Evolutionary conservation across 306 rosid genomes (phyloP), one percentile per base, ranked within the genome.

Genomic region (Trifolium repens): DNA sequence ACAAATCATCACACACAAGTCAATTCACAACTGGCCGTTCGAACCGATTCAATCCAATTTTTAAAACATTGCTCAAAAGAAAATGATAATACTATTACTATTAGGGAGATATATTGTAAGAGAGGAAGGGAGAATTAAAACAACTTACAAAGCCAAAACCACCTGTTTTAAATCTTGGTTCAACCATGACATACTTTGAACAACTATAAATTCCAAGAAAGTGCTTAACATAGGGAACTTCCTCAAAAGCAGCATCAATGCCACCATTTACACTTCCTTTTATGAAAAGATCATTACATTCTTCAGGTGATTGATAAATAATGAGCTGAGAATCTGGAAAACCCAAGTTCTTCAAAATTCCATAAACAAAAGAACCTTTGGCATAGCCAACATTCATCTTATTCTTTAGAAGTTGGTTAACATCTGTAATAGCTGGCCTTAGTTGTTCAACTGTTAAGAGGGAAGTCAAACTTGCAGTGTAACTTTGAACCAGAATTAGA

Each of bases 111-210:
- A 30, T 3, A 4, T 30, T 30, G 5, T 30, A 30, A 30, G 34
- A 30, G 34, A 30, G 2, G 2, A 49, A 7, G 66, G 37, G 3
- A 34, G 13, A 40, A 1, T 27, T 12, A 69, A 7, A 58, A 55
- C 54, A 65, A 76, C 87, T 88, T 77, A 91, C 97, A 72, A 86
- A 91, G 49, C 87, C 89, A 79, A 88, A 87, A 27, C 97, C 96
- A 6, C 83, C 90, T 0, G 84, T 39, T 71, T 75, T 85, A 54
- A 84, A 88, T 30, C 52, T 79, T 4, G 91, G 87, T 30, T 79
- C 88, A 49, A 81, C 57, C 78, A 84, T 82, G 83, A 79, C 66
- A 73, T 85, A 91, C 27, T 85, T 82, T 62, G 88, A 78, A 78
- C 87, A 84, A 74, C 80, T 81, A 44, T 77, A 77, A 4, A 5